phyloP scores from a whole-genome alignment of 1,284 basidiomycete species.

The Omphalotus olearius region DNA sequence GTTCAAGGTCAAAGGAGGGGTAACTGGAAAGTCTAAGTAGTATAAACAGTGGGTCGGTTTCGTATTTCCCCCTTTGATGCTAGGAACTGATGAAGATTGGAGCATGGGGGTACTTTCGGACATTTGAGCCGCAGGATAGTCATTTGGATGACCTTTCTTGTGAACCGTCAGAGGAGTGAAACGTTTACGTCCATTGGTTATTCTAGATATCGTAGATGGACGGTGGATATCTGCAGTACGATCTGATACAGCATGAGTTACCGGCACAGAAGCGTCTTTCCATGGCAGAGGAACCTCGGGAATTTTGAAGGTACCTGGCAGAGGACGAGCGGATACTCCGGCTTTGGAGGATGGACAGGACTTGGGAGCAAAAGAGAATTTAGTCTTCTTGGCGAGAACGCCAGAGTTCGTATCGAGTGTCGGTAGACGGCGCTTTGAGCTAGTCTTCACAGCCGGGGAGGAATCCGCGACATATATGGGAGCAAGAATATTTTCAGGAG shows the following conservation, averaged over 20 bases:
- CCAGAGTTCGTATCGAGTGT: no score
- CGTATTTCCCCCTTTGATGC: constrained; percentile 1
- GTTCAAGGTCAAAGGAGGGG: constrained; percentile 24
- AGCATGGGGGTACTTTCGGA: constrained; percentile 3
- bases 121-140: constrained; percentile 2
- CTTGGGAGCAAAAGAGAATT: not conserved
- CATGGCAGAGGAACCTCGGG: not conserved
- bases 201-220: not conserved
- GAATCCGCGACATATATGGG: no score
- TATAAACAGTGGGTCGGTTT: constrained; percentile 5
- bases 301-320: not conserved
- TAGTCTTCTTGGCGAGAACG: not conserved
- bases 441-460: no score
- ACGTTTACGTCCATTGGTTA: constrained; percentile 20
- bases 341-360: not conserved
- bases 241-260: no score
- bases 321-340: no score
- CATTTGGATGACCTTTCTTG: constrained; percentile 16
- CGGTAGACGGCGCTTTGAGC: no score
- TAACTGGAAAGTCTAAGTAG: constrained; percentile 31
- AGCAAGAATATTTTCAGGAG: no score
- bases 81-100: constrained; percentile 3
- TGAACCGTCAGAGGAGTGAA: constrained; percentile 30
- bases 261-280: not conserved
- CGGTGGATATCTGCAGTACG: no score